Evolutionary conservation across 2,329 filamentous ascomycete genomes (phyloP), one percentile per base, ranked within the genome.

Genomic region (Aspergillus caelatus): DNA sequence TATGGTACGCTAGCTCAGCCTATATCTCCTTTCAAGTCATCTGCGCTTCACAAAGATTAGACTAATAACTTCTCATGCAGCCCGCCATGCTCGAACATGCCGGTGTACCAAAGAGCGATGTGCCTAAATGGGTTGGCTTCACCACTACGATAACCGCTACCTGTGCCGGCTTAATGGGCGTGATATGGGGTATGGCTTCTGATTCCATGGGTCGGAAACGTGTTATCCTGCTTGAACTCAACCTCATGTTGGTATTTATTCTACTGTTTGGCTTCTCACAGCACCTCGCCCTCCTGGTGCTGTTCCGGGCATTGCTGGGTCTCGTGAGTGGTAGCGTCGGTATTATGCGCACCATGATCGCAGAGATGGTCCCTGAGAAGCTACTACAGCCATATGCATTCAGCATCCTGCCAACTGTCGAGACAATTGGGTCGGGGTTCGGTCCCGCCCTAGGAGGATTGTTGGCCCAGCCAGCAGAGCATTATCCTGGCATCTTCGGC

Each of bases 341-440:
- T 1, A 97, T 97, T 65, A 90, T 97, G 67, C 83, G 94, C 67
- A 96, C 93, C 19, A 93, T 95, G 81, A 93, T 97, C 2, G 94
- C 94, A 0, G 94, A 97, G 77, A 89, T 97, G 84, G 93, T 97
- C 1, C 91, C 93, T 0, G 89, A 95, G 76, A 93, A 86, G 75
- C 90, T 93, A 72, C 82, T 97, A 8, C 94, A 97, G 73, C 94
- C 94, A 0, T 84, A 89, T 58, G 94, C 94, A 0, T 98, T 98
- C 77, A 93, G 90, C 67, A 84, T 98, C 53, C 97, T 98, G 94
- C 95, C 94, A 4, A 80, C 98, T 16, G 91, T 91, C 1, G 97
- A 93, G 91, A 93, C 89, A 12, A 81, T 97, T 57, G 94, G 94
- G 0, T 91, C 89, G 39, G 92, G 97, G 41, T 91, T 97, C 68